Conservation (phyloP, 2,329 filamentous ascomycete genomes). For the Allantophomopsis lycopodina region DNA sequence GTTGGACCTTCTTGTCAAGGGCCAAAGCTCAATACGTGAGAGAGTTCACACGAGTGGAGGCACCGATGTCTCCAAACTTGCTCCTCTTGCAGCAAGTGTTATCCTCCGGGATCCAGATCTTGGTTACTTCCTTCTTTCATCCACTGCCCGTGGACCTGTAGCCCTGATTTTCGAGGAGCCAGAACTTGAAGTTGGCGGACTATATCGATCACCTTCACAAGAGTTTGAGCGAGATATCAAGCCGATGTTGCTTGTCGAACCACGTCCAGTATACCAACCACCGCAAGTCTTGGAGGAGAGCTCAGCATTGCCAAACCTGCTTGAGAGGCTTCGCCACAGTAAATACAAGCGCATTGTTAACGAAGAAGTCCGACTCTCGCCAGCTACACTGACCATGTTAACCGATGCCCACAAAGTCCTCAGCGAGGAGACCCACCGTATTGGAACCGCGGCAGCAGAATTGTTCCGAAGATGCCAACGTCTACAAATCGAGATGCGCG, state of each 20-base stretch:
- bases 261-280: slow-evolving; percentile 53
- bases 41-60: slow-evolving; percentile 39
- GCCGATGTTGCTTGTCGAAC: slow-evolving; percentile 40
- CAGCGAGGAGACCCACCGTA: slow-evolving; percentile 51
- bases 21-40: slow-evolving; percentile 40
- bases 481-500: slow-evolving; percentile 51
- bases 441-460: slow-evolving; percentile 58
- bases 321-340: slow-evolving; percentile 42
- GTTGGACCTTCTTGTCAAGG: slow-evolving; percentile 43
- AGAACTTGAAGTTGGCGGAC: slow-evolving; percentile 31
- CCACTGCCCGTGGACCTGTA: slow-evolving; percentile 42
- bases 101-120: slow-evolving; percentile 46
- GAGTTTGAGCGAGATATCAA: slow-evolving; percentile 28
- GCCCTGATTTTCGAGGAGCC: slow-evolving; percentile 45
- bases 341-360: slow-evolving; percentile 46
- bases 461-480: slow-evolving; percentile 59
- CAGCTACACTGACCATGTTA: slow-evolving; percentile 57
- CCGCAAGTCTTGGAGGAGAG: slow-evolving; percentile 43
- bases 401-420: slow-evolving; percentile 61
- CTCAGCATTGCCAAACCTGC: slow-evolving; percentile 39
- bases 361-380: slow-evolving; percentile 56
- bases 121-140: slow-evolving; percentile 48
- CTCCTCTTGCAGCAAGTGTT: slow-evolving; percentile 37
- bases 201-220: slow-evolving; percentile 28
- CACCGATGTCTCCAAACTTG: slow-evolving; percentile 23